These are phyloP conservation scores for Leishmania braziliensis DNA, from an alignment of 208 protist species.

Conservation along the genomic window DNA sequence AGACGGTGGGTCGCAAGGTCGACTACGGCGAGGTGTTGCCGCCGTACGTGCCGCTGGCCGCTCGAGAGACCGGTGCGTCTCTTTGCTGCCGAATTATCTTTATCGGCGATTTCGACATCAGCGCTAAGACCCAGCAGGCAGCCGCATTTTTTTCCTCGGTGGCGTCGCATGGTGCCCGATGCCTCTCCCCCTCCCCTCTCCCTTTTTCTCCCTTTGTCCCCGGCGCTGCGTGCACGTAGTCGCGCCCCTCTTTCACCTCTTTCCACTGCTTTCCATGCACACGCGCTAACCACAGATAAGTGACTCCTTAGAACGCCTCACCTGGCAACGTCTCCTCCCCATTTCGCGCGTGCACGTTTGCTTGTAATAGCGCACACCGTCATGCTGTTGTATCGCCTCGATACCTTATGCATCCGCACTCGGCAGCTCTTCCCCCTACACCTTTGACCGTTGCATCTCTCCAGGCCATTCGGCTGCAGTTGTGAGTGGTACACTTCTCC, in stretches of 20 bases:
- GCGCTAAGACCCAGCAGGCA: conserved; percentile 11
- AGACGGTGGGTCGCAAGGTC: conserved; percentile 34
- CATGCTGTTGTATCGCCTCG: not conserved
- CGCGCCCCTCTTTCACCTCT: not conserved
- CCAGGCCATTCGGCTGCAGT: not conserved
- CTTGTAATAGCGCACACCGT: not conserved
- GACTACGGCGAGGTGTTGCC: conserved; percentile 51
- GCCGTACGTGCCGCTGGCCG: conserved; percentile 31
- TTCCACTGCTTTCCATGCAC: not conserved
- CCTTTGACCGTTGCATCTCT: not conserved
- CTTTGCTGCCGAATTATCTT: conserved; percentile 38
- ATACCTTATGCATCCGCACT: not conserved
- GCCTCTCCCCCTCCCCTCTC: not conserved
- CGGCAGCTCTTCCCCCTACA: not conserved
- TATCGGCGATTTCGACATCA: conserved; percentile 35
- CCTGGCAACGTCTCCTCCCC: not conserved
- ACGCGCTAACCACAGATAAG: not conserved
- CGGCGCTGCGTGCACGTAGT: not conserved
- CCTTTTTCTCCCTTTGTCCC: not conserved
- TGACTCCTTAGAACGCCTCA: not conserved
- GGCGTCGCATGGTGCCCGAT: not conserved
- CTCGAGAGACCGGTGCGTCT: not conserved
- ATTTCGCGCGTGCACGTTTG: not conserved
- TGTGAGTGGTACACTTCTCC: not conserved
- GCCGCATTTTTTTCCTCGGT: conserved; percentile 24